Evolutionary conservation across 73 alveolate genomes (phyloP).

Genomic region (Blepharisma japonicum): DNA sequence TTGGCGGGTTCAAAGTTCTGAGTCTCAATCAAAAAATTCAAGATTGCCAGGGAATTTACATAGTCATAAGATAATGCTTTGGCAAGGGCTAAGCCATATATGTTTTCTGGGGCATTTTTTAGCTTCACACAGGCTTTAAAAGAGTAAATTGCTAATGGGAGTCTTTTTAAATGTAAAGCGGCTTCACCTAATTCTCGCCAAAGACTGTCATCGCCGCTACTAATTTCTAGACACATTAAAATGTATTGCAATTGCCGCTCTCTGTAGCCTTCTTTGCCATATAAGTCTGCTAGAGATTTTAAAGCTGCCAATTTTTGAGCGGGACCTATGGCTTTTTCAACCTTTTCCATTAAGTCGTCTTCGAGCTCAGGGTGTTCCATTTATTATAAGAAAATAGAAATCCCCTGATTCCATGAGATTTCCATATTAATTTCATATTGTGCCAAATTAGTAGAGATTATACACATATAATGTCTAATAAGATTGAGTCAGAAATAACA

Average conservation of each 20-base stretch:
- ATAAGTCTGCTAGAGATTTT: not conserved
- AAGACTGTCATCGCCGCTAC: constrained; percentile 6
- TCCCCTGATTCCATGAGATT: too few species aligned
- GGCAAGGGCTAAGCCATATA: not conserved
- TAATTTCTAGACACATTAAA: constrained; percentile 3
- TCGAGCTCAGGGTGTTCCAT: constrained; percentile 8
- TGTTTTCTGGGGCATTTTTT: not conserved
- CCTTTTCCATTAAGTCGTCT: not conserved
- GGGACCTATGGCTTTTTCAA: constrained; percentile 20
- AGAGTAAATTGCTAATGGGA: constrained; percentile 15
- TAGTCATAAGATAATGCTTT: not conserved
- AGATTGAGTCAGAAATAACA: too few species aligned
- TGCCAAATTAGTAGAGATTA: too few species aligned
- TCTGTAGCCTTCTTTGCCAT: not conserved
- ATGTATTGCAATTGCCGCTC: constrained; percentile 11
- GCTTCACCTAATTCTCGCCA: constrained; percentile 15
- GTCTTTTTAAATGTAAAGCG: not conserved
- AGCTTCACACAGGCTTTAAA: not conserved
- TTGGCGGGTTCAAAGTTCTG: not conserved
- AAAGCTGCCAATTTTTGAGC: constrained; percentile 3
- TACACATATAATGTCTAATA: too few species aligned
- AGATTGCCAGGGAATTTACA: constrained; percentile 9
- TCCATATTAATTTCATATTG: too few species aligned
- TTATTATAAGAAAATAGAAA: not conserved
- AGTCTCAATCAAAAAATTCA: not conserved